Conservation (phyloP, 495 filamentous ascomycete genomes). For the Bombardia bombarda region DNA sequence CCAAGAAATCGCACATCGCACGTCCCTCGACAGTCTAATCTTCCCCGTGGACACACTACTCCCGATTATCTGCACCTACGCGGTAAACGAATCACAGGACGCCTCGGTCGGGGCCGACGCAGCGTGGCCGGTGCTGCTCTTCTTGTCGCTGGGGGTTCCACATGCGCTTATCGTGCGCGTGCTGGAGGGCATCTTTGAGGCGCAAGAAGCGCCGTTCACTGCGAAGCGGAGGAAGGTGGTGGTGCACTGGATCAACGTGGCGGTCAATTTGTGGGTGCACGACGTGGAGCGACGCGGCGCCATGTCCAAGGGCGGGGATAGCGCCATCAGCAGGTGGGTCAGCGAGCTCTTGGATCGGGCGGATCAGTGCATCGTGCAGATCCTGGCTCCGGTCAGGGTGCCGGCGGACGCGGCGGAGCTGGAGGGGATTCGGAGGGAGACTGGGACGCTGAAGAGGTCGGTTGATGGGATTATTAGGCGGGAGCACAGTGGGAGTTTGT, state of each 20-base stretch:
- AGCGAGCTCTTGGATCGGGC: conserved; percentile 31
- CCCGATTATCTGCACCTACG: conserved; percentile 70
- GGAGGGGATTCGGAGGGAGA: conserved; percentile 11
- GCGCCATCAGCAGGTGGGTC: conserved; percentile 30
- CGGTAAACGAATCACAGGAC: conserved; percentile 60
- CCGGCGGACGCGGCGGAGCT: conserved; percentile 24
- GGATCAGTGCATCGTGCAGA: conserved; percentile 26
- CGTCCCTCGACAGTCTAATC: conserved; percentile 60
- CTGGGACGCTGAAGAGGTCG: conserved; percentile 15
- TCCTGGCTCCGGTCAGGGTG: conserved; percentile 11
- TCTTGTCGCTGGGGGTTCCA: conserved; percentile 67
- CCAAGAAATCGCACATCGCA: conserved; percentile 67
- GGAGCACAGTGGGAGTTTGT: conserved; percentile 15
- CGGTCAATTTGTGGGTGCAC: conserved; percentile 32
- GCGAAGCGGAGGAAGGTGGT: conserved; percentile 39
- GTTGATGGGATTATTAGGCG: conserved; percentile 16
- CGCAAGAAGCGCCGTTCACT: conserved; percentile 75
- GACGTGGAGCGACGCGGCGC: conserved; percentile 31
- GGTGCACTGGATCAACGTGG: conserved; percentile 34
- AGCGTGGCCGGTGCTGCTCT: conserved; percentile 75
- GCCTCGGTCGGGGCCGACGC: conserved; percentile 49
- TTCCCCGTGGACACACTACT: conserved; percentile 59
- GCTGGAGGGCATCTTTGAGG: conserved; percentile 76
- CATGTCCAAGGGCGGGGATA: conserved; percentile 21
- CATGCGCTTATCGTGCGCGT: conserved; percentile 67